phyloP scores from a whole-genome alignment of 805 yeast genomes.

The Blastobotrys parvus region DNA sequence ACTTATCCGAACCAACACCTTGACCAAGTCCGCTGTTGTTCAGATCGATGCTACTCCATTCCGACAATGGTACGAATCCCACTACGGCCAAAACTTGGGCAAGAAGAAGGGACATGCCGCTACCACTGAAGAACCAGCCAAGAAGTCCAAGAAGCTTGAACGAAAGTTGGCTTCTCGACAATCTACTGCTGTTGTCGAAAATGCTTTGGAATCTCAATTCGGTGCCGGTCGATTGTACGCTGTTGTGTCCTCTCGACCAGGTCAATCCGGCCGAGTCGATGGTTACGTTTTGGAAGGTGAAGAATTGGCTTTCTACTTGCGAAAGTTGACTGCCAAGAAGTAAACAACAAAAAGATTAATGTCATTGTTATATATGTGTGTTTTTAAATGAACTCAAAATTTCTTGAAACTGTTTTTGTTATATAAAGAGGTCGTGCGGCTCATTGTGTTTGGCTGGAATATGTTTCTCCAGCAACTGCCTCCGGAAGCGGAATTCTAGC shows the following conservation, averaged over 20 bases:
- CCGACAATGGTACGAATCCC: slow-evolving; percentile 98
- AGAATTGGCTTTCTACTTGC: slow-evolving; percentile 99
- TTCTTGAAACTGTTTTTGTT: too few species aligned
- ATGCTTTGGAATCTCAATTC: slow-evolving; percentile 92
- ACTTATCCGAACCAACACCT: slow-evolving; percentile 98
- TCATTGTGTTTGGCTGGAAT: too few species aligned
- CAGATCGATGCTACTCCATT: slow-evolving; percentile 99
- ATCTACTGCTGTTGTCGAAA: slow-evolving; percentile 73
- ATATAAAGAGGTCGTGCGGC: too few species aligned
- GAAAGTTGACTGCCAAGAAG: slow-evolving; percentile 99
- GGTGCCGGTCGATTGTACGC: slow-evolving; percentile 99
- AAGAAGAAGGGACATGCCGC: slow-evolving; percentile 48
- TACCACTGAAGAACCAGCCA: slow-evolving; percentile 28
- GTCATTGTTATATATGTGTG: background rate
- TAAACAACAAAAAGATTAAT: slow-evolving; percentile 38
- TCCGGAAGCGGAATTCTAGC: too few species aligned
- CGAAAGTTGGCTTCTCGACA: slow-evolving; percentile 94
- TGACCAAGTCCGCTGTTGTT: slow-evolving; percentile 97
- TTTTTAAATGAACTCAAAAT: too few species aligned
- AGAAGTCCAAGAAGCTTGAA: slow-evolving; percentile 70
- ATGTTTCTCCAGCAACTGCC: too few species aligned
- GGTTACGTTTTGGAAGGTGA: slow-evolving; percentile 99
- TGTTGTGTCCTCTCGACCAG: slow-evolving; percentile 98
- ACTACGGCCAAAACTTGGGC: slow-evolving; percentile 92
- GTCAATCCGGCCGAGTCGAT: slow-evolving; percentile 99